Evolutionary conservation across 768 basidiomycete genomes (phyloP).

Genomic region (Roridomyces roridus): DNA sequence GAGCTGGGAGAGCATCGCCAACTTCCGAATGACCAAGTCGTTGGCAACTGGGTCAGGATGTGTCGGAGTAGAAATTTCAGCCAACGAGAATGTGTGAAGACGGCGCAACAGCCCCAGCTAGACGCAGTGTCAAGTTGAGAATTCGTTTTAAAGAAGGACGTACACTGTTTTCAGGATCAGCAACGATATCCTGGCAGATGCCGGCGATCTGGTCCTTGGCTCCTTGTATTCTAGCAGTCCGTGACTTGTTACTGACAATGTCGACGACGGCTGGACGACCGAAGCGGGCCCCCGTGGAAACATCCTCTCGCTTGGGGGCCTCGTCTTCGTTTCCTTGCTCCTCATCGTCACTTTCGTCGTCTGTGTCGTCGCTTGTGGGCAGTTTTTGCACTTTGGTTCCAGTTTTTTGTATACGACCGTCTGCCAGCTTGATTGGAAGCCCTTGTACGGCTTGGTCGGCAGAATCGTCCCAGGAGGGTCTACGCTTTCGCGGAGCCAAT

Average conservation of each 20-base stretch:
- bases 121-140: slow-evolving; percentile 8
- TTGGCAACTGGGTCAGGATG: slow-evolving; percentile 77
- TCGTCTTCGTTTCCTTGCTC: slow-evolving; percentile 42
- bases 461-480: slow-evolving; percentile 50
- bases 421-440: slow-evolving; percentile 86
- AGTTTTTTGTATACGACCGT: slow-evolving; percentile 76
- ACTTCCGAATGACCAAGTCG: slow-evolving; percentile 82
- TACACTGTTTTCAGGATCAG: slow-evolving; percentile 95
- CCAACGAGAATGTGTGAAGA: slow-evolving; percentile 85
- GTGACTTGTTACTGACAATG: slow-evolving; percentile 69
- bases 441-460: slow-evolving; percentile 60
- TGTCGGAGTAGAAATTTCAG: slow-evolving; percentile 71
- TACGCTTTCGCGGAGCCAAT: slow-evolving; percentile 58
- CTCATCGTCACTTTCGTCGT: slow-evolving; percentile 37
- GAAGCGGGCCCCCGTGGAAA: slow-evolving; percentile 84
- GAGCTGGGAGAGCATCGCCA: slow-evolving; percentile 88
- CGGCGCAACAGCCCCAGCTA: slow-evolving; percentile 90
- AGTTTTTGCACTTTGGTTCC: slow-evolving; percentile 43
- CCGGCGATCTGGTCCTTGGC: slow-evolving; percentile 95
- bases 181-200: slow-evolving; percentile 92
- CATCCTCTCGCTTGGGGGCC: slow-evolving; percentile 59
- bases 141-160: slow-evolving; percentile 34
- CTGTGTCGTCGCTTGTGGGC: slow-evolving; percentile 31
- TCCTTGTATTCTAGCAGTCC: slow-evolving; percentile 67
- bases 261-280: slow-evolving; percentile 83